Percentiles rank a stretch among this genome's conserved stretches.
phyloP scores from a whole-genome alignment of 805 yeast genomes.

The Candida chilensis region DNA sequence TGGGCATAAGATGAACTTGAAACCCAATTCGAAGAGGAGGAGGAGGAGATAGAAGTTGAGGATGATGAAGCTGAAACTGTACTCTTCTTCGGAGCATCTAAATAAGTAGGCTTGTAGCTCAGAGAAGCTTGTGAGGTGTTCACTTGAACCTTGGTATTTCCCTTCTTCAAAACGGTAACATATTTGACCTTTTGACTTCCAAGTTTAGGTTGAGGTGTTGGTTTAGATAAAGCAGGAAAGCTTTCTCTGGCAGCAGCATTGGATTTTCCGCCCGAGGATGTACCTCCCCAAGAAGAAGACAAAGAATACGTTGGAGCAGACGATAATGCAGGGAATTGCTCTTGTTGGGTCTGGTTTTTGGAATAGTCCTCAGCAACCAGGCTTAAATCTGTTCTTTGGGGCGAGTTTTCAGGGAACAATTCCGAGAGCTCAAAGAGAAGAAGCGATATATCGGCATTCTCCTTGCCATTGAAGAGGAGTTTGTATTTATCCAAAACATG shows the following conservation, averaged over 20 bases:
- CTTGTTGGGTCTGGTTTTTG: conserved; percentile 14
- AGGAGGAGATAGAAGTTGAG: conserved; percentile 17
- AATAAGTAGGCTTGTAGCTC: conserved; percentile 20
- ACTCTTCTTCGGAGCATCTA: conserved; percentile 10
- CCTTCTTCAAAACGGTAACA: conserved; percentile 18
- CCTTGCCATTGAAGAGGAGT: conserved; percentile 31
- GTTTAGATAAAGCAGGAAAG: conserved; percentile 22
- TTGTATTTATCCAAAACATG: conserved; percentile 39
- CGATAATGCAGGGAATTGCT: conserved; percentile 41
- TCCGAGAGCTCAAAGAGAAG: conserved; percentile 55
- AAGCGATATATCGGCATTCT: conserved; percentile 41
- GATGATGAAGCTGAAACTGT: conserved; percentile 2
- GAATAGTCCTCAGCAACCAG: conserved; percentile 12
- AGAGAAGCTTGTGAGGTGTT: conserved; percentile 10
- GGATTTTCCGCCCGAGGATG: conserved; percentile 3
- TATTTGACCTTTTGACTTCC: conserved; percentile 20
- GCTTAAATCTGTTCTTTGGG: conserved; percentile 26
- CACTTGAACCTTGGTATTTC: conserved; percentile 7
- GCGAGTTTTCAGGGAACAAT: conserved; percentile 37
- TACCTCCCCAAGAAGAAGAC: conserved; percentile 16
- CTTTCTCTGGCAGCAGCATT: conserved; percentile 9
- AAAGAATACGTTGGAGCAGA: conserved; percentile 4
- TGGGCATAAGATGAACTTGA: conserved; percentile 7
- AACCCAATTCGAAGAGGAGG: conserved; percentile 16
- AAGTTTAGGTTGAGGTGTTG: conserved; percentile 9